phyloP scores from a whole-genome alignment of 257 asterid genomes.

The Anisodus acutangulus region DNA sequence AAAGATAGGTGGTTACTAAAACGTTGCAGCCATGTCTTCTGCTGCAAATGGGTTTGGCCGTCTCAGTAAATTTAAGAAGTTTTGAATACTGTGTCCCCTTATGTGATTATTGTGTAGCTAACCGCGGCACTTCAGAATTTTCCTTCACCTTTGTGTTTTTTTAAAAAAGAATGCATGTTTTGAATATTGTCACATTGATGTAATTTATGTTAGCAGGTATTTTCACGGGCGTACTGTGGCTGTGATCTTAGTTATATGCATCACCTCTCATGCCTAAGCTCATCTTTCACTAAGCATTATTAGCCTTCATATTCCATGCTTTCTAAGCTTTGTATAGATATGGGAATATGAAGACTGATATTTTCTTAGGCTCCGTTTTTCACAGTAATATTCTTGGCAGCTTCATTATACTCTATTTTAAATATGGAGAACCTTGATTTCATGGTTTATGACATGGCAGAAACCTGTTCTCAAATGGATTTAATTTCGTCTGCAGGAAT shows the following conservation, averaged over 20 bases:
- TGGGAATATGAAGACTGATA: background rate
- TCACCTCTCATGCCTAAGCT: background rate
- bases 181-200: background rate
- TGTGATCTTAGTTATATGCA: conserved; percentile 6
- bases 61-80: background rate
- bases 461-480: conserved; percentile 29
- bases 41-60: background rate
- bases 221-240: background rate
- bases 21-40: background rate
- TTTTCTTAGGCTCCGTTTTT: background rate
- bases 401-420: background rate
- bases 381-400: background rate
- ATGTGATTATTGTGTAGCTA: background rate
- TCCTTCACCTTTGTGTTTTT: background rate
- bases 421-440: background rate
- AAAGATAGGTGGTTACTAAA: background rate
- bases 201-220: background rate
- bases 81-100: background rate
- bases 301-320: too few species aligned
- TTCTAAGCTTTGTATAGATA: background rate
- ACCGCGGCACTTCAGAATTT: background rate
- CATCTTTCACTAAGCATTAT: background rate
- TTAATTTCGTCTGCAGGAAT: conserved; percentile 59
- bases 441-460: conserved; percentile 16
- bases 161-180: background rate